Evolutionary conservation across 2,329 filamentous ascomycete species (phyloP), one percentile per base, ranked within the genome.

Genomic region (Diaporthe capsici): DNA sequence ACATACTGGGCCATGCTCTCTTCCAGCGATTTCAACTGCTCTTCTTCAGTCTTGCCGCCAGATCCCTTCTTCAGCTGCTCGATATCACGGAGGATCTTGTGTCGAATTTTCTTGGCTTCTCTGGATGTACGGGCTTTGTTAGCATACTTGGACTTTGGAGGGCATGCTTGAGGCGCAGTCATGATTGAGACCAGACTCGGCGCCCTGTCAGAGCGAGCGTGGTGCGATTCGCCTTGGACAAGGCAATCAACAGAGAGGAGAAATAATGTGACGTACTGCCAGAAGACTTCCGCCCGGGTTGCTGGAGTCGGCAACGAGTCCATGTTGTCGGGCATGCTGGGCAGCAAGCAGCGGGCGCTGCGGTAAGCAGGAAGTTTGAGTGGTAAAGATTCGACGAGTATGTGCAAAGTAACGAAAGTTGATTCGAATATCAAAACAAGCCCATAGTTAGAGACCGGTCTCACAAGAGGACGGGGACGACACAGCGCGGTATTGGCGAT

Each of bases 1-100:
- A 72, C 82, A 44, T 82, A 84, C 83, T 84, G 76, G 60, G 82
- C 80, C 71, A 84, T 78, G 20, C 78, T 80, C 61, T 76, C 76
- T 74, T 84, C 83, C 58, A 82, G 77, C 68, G 80, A 79, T 74
- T 81, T 81, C 58, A 84, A 81, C 49, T 80, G 79, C 74, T 75
- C 76, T 57, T 77, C 74, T 39, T 77, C 73, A 20, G 65, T 71
- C 49, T 73, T 75, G 42, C 71, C 80, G 25, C 79, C 80, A 58
- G 80, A 79, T 72, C 81, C 80, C 71, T 81, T 81, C 78, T 81
- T 81, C 39, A 82, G 75, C 67, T 75, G 77, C 31, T 77, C 73
- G 71, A 78, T 71, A 57, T 77, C 79, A 61, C 77, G 75, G 42
- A 76, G 28, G 78, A 79, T 76, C 78, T 74, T 78, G 78, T 81